Evolutionary conservation across 2,329 filamentous ascomycete species (phyloP).

Genomic region (Coniella vitis): DNA sequence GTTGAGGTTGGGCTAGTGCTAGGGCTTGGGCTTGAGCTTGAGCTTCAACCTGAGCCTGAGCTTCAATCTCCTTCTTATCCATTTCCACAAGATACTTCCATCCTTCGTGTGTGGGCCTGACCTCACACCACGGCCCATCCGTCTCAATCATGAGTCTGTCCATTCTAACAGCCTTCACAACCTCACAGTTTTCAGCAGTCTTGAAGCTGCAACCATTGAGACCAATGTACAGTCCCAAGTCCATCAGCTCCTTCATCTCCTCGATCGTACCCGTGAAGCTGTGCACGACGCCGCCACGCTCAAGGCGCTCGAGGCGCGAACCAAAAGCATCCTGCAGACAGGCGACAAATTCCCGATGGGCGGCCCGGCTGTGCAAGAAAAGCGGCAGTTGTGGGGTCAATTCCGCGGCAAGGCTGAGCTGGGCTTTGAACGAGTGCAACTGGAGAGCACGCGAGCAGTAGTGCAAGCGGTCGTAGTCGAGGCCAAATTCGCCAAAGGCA

Average conservation of each 20-base stretch:
- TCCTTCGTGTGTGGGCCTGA: constrained; percentile 80
- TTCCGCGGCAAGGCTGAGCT: constrained; percentile 69
- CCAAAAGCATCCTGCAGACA: constrained; percentile 57
- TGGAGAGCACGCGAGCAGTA: constrained; percentile 75
- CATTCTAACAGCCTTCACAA: constrained; percentile 72
- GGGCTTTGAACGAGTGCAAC: constrained; percentile 74
- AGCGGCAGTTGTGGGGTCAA: constrained; percentile 71
- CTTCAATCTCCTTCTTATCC: constrained; percentile 24
- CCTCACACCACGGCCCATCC: constrained; percentile 96
- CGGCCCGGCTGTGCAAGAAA: constrained; percentile 87
- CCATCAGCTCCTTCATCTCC: constrained; percentile 76
- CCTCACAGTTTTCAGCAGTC: constrained; percentile 81
- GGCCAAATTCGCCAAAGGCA: constrained; percentile 89
- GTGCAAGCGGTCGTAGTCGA: constrained; percentile 90
- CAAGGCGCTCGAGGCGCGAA: constrained; percentile 55
- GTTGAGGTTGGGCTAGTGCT: too few species aligned
- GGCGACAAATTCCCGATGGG: constrained; percentile 74
- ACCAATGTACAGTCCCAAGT: constrained; percentile 81
- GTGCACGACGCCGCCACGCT: constrained; percentile 79
- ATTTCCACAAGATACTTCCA: constrained; percentile 57
- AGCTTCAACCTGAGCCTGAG: constrained; percentile 9
- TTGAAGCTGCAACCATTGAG: constrained; percentile 96
- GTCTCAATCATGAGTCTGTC: constrained; percentile 89
- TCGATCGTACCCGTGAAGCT: constrained; percentile 85
- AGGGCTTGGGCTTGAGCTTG: constrained; percentile 1